Conservation (phyloP, 2,329 filamentous ascomycete species). For the Stenocarpella maydis region DNA sequence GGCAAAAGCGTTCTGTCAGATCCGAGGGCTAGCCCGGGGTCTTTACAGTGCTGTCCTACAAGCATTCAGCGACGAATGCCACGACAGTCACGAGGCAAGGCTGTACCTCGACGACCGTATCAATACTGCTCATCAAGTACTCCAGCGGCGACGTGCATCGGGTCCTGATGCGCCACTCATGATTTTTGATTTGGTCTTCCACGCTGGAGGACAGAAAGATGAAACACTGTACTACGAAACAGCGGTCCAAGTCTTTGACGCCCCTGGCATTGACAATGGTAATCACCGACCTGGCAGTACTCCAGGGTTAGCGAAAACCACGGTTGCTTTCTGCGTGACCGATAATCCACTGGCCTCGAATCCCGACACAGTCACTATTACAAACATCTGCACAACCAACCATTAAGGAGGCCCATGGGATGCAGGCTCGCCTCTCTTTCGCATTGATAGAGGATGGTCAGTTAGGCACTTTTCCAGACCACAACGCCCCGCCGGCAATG, state of each 20-base stretch:
- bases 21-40: not conserved
- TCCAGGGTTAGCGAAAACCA: not conserved
- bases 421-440: not conserved
- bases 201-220: not conserved
- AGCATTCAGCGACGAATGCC: constrained; percentile 8
- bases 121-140: not conserved
- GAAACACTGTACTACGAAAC: constrained; percentile 23
- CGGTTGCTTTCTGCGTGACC: not conserved
- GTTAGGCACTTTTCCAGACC: not conserved
- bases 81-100: constrained; percentile 9
- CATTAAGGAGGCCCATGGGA: constrained; percentile 30
- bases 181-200: constrained; percentile 20
- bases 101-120: constrained; percentile 22
- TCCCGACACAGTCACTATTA: not conserved
- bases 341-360: not conserved
- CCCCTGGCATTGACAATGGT: not conserved
- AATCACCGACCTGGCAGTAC: not conserved
- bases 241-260: constrained; percentile 19
- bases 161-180: not conserved
- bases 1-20: not conserved
- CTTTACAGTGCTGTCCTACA: constrained; percentile 2
- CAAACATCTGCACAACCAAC: constrained; percentile 29
- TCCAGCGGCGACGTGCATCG: not conserved
- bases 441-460: not conserved
- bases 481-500: not conserved